Conservation (phyloP, 768 basidiomycete genomes). For the Russula sp. region DNA sequence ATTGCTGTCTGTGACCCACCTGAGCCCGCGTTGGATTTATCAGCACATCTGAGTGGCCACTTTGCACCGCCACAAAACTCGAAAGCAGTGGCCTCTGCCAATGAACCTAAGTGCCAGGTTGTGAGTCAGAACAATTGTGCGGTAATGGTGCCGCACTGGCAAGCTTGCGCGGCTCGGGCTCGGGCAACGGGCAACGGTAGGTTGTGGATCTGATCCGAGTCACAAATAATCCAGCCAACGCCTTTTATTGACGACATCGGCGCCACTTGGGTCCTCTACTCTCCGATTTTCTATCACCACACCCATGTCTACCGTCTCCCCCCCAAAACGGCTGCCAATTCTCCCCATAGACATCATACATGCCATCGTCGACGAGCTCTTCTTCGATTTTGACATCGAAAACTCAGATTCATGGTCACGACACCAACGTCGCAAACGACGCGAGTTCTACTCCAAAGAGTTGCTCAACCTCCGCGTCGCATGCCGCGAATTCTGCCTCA, state of each 20-base stretch:
- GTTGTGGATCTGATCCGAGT: too few relatives aligned
- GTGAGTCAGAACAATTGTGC: too few relatives aligned
- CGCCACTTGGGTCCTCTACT: neutral
- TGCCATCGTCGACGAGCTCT: conserved; percentile 5
- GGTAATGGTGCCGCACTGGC: too few relatives aligned
- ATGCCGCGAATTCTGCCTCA: conserved; percentile 7
- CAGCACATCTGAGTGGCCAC: too few relatives aligned
- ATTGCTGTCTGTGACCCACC: too few relatives aligned
- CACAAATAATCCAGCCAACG: too few relatives aligned
- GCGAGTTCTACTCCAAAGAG: neutral
- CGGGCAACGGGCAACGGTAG: too few relatives aligned
- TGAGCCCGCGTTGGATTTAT: too few relatives aligned
- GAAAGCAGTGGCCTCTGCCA: too few relatives aligned
- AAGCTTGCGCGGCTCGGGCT: too few relatives aligned
- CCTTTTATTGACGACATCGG: neutral
- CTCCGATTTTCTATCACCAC: neutral
- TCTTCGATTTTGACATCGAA: neutral
- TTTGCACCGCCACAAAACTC: too few relatives aligned
- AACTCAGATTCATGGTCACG: neutral
- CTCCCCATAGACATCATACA: conserved; percentile 12
- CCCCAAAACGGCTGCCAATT: neutral
- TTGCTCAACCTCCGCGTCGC: conserved; percentile 7
- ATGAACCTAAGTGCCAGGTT: too few relatives aligned
- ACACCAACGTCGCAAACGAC: neutral
- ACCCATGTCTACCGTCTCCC: neutral